These are phyloP conservation scores for sunflower (Helianthus annuus) DNA, from an alignment of 129 eudicot genomes.

Conservation along the genomic window DNA sequence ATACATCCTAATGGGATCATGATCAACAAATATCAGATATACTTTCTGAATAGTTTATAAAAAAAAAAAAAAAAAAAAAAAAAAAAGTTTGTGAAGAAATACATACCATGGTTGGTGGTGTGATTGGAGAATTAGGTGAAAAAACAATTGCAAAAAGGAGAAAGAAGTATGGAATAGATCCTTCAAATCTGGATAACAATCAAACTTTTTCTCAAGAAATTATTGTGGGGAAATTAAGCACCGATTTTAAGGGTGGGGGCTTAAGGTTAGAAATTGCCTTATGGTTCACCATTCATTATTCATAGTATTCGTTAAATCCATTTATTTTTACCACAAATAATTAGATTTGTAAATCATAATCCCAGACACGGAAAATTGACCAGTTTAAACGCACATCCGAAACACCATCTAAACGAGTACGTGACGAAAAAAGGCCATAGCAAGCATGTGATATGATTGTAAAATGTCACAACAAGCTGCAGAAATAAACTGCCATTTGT, in stretches of 20 bases:
- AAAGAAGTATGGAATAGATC: conserved; percentile 37
- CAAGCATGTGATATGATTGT: background rate
- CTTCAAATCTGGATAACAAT: conserved; percentile 43
- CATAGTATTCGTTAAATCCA: background rate
- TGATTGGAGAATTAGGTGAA: conserved; percentile 18
- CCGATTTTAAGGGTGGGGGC: conserved; percentile 21
- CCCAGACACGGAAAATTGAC: background rate
- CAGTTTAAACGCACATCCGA: background rate
- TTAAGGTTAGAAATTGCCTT: conserved; percentile 28
- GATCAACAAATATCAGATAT: background rate
- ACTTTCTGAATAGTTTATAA: background rate
- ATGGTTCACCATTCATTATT: conserved; percentile 37
- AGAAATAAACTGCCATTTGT: background rate
- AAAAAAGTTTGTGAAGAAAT: conserved; percentile 21
- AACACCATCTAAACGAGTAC: too few species aligned
- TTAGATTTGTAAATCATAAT: too few species aligned
- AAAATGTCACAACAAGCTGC: background rate
- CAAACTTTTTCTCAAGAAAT: conserved; percentile 28
- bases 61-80: too few species aligned
- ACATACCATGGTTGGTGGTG: conserved; percentile 51
- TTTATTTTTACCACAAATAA: background rate
- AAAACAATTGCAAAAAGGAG: conserved; percentile 19
- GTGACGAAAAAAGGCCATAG: too few species aligned
- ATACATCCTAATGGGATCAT: conserved; percentile 12
- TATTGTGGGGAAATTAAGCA: conserved; percentile 19